A percentile compares a stretch with the other conserved stretches of the same genome.
Evolutionary conservation across 1,284 basidiomycete species (phyloP).

Genomic region (Apiotrichum gracile): DNA sequence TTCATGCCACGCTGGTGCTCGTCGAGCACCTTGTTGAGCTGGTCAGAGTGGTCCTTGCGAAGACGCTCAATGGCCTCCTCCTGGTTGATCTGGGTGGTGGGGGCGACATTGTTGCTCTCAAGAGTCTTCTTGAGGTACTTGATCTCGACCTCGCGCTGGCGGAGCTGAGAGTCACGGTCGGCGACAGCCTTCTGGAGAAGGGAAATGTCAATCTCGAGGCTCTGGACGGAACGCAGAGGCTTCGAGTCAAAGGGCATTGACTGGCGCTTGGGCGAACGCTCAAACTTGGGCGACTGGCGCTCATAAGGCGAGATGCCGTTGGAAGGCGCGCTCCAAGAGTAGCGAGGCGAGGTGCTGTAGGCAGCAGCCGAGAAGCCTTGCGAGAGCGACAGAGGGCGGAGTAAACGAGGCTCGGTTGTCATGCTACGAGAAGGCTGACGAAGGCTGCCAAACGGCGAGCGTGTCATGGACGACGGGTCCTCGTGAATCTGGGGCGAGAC

Average conservation of each 20-base stretch:
- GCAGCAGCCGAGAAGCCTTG: slow-evolving; percentile 90
- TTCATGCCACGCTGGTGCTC: slow-evolving; percentile 11
- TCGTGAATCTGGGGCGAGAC: slow-evolving; percentile 24
- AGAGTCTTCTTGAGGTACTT: slow-evolving; percentile 61
- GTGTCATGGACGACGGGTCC: slow-evolving; percentile 84
- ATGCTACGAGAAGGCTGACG: slow-evolving; percentile 19
- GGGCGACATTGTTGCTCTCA: slow-evolving; percentile 15
- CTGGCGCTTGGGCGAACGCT: slow-evolving; percentile 31
- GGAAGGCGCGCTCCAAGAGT: slow-evolving; percentile 28
- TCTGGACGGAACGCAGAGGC: slow-evolving; percentile 60
- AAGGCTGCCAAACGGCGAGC: slow-evolving; percentile 60
- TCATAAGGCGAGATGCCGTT: slow-evolving; percentile 20
- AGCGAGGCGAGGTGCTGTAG: slow-evolving; percentile 50
- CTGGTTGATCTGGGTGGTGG: slow-evolving; percentile 9
- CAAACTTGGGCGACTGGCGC: slow-evolving; percentile 14
- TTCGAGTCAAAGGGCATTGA: slow-evolving; percentile 27
- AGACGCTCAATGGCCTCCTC: slow-evolving; percentile 17
- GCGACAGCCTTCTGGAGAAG: slow-evolving; percentile 76
- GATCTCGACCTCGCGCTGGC: slow-evolving; percentile 81
- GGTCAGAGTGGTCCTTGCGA: slow-evolving; percentile 29
- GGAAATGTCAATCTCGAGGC: slow-evolving; percentile 87
- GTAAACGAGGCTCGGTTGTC: slow-evolving; percentile 10
- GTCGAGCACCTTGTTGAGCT: slow-evolving; percentile 15
- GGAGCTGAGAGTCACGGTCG: slow-evolving; percentile 69
- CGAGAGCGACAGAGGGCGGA: slow-evolving; percentile 69